A percentile compares a stretch with the other conserved stretches of the same genome.
These are phyloP conservation scores for Delitschia confertaspora DNA, from an alignment of 495 filamentous ascomycete species.

Conservation along the genomic window DNA sequence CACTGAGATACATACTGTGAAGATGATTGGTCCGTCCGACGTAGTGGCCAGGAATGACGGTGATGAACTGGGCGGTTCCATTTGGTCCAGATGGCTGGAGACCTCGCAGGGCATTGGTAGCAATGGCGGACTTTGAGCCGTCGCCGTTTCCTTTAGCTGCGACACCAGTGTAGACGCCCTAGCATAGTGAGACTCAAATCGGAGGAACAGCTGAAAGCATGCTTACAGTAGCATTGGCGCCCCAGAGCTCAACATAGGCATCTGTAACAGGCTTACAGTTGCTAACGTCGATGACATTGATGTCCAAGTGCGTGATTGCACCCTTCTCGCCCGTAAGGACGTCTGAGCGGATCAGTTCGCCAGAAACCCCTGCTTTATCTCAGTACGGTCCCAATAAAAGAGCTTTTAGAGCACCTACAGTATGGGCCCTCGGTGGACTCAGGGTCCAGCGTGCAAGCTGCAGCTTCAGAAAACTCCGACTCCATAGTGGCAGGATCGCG, in stretches of 20 bases:
- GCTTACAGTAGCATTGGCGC: conserved; percentile 44
- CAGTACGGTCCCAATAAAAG: neutral
- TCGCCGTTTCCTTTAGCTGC: conserved; percentile 21
- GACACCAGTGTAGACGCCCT: conserved; percentile 44
- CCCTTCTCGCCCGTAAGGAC: conserved; percentile 48
- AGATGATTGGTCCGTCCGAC: conserved; percentile 50
- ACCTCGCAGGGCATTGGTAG: conserved; percentile 45
- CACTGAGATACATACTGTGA: conserved; percentile 33
- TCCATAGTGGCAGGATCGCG: conserved; percentile 14
- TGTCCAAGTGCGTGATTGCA: conserved; percentile 48
- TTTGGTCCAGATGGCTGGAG: conserved; percentile 43
- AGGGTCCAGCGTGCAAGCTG: conserved; percentile 24
- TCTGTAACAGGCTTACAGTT: conserved; percentile 48
- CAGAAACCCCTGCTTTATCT: conserved; percentile 18
- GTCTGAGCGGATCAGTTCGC: conserved; percentile 45
- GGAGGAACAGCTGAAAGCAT: neutral
- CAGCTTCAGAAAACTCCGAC: conserved; percentile 8
- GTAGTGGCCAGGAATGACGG: conserved; percentile 55
- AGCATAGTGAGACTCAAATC: neutral
- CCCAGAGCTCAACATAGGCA: conserved; percentile 55
- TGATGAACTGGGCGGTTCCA: conserved; percentile 49
- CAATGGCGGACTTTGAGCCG: conserved; percentile 31
- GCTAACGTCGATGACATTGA: conserved; percentile 52
- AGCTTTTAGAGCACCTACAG: conserved; percentile 13
- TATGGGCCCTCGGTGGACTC: conserved; percentile 31